Percentiles rank a stretch among this genome's conserved stretches.
phyloP scores from a whole-genome alignment of 140 eudicot species.

The Eryngium alpinum region DNA sequence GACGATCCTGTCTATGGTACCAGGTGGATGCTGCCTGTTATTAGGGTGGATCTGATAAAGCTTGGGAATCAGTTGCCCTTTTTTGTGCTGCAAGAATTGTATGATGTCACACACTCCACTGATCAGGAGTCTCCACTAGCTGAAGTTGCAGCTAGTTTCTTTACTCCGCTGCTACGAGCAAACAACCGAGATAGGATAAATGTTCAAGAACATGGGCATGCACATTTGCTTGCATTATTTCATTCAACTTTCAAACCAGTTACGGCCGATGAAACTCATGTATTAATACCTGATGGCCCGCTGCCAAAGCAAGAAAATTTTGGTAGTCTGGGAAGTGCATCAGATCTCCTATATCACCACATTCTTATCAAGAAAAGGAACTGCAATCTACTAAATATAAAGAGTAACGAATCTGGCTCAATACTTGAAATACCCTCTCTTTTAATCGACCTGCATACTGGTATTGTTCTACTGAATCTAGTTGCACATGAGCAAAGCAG shows the following conservation, averaged over 20 bases:
- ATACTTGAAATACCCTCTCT: background rate
- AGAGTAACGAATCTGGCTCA: background rate
- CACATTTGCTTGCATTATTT: background rate
- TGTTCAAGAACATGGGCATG: too few relatives aligned
- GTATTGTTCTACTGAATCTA: background rate
- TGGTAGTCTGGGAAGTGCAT: background rate
- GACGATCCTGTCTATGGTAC: background rate
- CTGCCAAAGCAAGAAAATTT: background rate
- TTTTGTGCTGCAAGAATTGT: background rate
- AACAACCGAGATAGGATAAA: too few relatives aligned
- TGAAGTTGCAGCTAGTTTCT: background rate
- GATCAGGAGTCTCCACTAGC: background rate
- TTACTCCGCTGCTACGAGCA: background rate
- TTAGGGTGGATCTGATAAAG: background rate
- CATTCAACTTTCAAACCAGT: background rate
- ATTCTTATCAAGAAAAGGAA: background rate
- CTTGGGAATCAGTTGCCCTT: conserved; percentile 1
- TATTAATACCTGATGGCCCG: background rate
- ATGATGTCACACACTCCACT: background rate
- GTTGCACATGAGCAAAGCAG: background rate
- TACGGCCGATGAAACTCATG: background rate
- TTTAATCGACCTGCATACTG: background rate
- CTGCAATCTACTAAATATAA: too few relatives aligned
- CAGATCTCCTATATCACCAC: background rate
- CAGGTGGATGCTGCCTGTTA: background rate